These are phyloP conservation scores for cucumber (Cucumis sativus) DNA, from an alignment of 306 rosid genomes.

Conservation along the genomic window DNA sequence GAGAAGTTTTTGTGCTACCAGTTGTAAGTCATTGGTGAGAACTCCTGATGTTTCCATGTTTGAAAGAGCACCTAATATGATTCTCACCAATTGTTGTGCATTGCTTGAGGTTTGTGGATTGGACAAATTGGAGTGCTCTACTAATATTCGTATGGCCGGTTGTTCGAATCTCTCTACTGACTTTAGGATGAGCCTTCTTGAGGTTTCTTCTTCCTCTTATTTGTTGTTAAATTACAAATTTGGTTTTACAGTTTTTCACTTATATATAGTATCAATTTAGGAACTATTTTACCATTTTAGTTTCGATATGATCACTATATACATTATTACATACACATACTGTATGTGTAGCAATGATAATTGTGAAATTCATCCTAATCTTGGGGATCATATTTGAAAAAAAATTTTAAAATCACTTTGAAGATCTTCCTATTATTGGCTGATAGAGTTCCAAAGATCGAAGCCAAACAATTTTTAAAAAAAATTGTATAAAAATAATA, in stretches of 20 bases:
- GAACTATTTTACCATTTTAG: neutral
- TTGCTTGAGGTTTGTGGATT: constrained; percentile 1
- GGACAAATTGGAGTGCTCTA: neutral
- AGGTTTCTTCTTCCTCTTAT: neutral
- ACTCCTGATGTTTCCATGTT: neutral
- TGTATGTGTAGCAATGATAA: neutral
- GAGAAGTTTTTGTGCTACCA: neutral
- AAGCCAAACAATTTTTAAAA: too few species aligned
- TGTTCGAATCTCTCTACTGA: neutral
- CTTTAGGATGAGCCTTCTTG: neutral
- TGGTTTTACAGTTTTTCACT: neutral
- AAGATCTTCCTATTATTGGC: neutral
- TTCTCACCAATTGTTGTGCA: neutral
- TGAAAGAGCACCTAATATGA: neutral
- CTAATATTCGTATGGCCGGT: neutral
- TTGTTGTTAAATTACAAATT: neutral
- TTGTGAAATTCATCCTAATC: neutral
- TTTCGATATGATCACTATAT: neutral
- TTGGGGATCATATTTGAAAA: neutral
- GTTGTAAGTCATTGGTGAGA: neutral
- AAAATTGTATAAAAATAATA: too few species aligned
- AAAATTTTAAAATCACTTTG: neutral
- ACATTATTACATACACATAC: neutral
- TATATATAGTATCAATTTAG: neutral
- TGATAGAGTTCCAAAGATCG: too few species aligned